phyloP scores from a whole-genome alignment of 192 early-diverging fungal species.

The Geranomyces michiganensis region DNA sequence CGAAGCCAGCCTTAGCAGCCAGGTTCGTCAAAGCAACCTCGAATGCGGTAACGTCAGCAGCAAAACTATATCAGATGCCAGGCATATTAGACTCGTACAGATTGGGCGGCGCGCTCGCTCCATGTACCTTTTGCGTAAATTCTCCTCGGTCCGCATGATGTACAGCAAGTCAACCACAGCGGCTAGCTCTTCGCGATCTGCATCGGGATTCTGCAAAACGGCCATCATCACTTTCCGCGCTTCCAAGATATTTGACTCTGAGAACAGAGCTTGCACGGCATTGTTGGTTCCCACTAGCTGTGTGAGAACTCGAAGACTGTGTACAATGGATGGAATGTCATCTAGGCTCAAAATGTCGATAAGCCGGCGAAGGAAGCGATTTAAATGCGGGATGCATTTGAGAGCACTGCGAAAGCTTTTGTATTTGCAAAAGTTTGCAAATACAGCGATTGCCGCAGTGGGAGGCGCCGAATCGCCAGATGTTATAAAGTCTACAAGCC shows the following conservation, averaged over 20 bases:
- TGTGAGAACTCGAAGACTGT: background rate
- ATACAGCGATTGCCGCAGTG: background rate
- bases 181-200: background rate
- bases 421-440: background rate
- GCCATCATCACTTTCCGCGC: conserved; percentile 2
- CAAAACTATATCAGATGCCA: no score
- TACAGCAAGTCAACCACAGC: background rate
- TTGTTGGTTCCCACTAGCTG: background rate
- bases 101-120: no score
- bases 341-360: background rate
- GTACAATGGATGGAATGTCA: background rate
- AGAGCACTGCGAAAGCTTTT: background rate
- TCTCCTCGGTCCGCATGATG: background rate
- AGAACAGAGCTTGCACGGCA: background rate
- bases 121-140: background rate
- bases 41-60: no score
- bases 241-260: background rate
- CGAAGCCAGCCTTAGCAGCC: no score
- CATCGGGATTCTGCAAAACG: background rate
- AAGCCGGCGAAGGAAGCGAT: background rate
- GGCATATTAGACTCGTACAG: no score
- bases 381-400: background rate
- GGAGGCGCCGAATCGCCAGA: background rate
- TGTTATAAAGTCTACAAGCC: no score
- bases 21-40: no score